Evolutionary conservation across 2,329 filamentous ascomycete species (phyloP).

Genomic region (Paecilomyces dactylethromorphus): DNA sequence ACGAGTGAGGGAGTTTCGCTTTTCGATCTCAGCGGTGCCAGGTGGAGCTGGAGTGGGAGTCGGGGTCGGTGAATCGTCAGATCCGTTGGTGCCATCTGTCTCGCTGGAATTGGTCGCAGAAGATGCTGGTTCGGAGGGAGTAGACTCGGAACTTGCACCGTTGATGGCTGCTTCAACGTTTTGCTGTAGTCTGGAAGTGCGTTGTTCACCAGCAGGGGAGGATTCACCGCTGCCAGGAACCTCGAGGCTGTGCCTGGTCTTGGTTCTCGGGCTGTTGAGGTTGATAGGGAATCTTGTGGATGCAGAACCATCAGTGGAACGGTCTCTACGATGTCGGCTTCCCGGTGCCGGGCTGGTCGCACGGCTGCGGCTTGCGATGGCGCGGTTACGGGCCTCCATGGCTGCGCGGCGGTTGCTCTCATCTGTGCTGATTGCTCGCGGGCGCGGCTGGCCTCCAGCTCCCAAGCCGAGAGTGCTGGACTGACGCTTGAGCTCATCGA

Average conservation of each 20-base stretch:
- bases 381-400: constrained; percentile 87
- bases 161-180: constrained; percentile 32
- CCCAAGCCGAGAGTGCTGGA: constrained; percentile 40
- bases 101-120: constrained; percentile 11
- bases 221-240: constrained; percentile 60
- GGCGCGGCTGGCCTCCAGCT: constrained; percentile 51
- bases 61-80: constrained; percentile 28
- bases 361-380: constrained; percentile 64
- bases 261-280: constrained; percentile 54
- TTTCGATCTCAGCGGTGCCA: constrained; percentile 40
- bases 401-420: constrained; percentile 91
- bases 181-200: constrained; percentile 12
- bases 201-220: constrained; percentile 33
- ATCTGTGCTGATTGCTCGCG: constrained; percentile 85
- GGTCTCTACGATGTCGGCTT: constrained; percentile 65
- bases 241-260: constrained; percentile 65
- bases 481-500: constrained; percentile 84
- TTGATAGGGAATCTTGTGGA: constrained; percentile 84
- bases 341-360: constrained; percentile 60
- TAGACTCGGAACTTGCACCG: constrained; percentile 29
- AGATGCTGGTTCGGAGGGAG: constrained; percentile 22
- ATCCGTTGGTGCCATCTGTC: constrained; percentile 8
- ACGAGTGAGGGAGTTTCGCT: constrained; percentile 59
- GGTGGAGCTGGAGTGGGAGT: constrained; percentile 21
- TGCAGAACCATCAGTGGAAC: constrained; percentile 61